Evolutionary conservation across 768 basidiomycete genomes (phyloP).

Genomic region (Termitomyces sp.): DNA sequence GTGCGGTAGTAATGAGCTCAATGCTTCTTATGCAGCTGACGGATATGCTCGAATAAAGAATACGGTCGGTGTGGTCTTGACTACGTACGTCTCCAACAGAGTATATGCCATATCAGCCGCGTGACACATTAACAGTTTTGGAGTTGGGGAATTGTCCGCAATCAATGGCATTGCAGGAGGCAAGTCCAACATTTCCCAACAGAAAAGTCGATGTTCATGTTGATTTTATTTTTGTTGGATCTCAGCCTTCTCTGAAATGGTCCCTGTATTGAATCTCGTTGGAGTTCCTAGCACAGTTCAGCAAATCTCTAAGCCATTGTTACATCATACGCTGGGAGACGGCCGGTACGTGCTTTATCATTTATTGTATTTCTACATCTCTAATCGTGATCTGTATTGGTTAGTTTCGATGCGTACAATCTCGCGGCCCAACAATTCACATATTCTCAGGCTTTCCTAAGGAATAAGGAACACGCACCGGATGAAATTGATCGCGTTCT

Average conservation of each 20-base stretch:
- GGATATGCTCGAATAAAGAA: conserved; percentile 90
- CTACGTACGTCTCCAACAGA: conserved; percentile 49
- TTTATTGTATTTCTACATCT: background rate
- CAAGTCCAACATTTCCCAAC: conserved; percentile 20
- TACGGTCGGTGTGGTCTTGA: conserved; percentile 68
- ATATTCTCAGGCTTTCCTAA: conserved; percentile 60
- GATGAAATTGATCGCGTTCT: conserved; percentile 78
- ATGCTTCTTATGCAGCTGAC: conserved; percentile 90
- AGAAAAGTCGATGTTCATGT: background rate
- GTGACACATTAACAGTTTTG: conserved; percentile 47
- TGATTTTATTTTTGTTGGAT: background rate
- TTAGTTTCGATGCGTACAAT: conserved; percentile 75
- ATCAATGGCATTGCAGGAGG: conserved; percentile 82
- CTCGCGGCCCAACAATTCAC: conserved; percentile 77
- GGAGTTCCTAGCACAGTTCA: conserved; percentile 35
- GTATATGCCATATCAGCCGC: background rate
- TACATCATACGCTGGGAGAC: conserved; percentile 15
- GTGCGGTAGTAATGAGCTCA: conserved; percentile 67
- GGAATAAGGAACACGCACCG: conserved; percentile 49
- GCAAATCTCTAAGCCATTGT: conserved; percentile 10
- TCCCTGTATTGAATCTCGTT: conserved; percentile 87
- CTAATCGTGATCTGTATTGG: background rate
- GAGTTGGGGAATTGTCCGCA: conserved; percentile 88
- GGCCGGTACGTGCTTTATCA: conserved; percentile 6
- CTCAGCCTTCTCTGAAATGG: conserved; percentile 79